Evolutionary conservation across 345 rosid species (phyloP), one percentile per base, ranked within the genome.

Genomic region (Moricandia arvensis): DNA sequence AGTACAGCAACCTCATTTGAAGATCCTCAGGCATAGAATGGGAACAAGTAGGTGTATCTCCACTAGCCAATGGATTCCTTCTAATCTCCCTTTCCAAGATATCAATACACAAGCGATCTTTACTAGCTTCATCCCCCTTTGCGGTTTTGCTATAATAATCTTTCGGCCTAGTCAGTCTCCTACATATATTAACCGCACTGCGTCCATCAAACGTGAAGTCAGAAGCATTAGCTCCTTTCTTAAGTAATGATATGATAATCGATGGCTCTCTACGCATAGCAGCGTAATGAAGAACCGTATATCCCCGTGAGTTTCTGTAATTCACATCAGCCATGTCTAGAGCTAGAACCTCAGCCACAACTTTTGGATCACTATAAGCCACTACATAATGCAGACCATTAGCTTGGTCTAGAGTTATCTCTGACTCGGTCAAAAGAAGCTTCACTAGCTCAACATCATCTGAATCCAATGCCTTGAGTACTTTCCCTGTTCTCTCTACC

Each of bases 381-480:
- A 87, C 93, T 72, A 90, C 87, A 63, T 95, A 95, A 81, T 92
- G 99, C 69, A 95, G 88, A 26, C 93, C 98, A 54, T 85, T 72
- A 24, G 93, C 99, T 74, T 86, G 86, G 72, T 95, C 91, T 69
- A 95, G 83, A 67, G 88, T 87, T 79, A 88, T 79, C 18, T 85
- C 78, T 74, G 99, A 90, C 79, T 95, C 98, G 0, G 88, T 80
- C 37, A 95, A 81, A 11, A 95, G 93, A 79, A 95, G 97, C 68
- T 82, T 82, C 67, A 95, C 91, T 13, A 92, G 98, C 77, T 95
- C 99, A 17, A 95, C 82, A 84, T 95, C 99, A 67, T 95, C 99
- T 0, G 97, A 92, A 78, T 95, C 99, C 31, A 95, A 81, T 67
- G 99, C 98, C 82, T 83, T 95, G 59, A 84, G 93, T 73, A 95